phyloP scores from a whole-genome alignment of 306 rosid species.

The Lagenaria siceraria region DNA sequence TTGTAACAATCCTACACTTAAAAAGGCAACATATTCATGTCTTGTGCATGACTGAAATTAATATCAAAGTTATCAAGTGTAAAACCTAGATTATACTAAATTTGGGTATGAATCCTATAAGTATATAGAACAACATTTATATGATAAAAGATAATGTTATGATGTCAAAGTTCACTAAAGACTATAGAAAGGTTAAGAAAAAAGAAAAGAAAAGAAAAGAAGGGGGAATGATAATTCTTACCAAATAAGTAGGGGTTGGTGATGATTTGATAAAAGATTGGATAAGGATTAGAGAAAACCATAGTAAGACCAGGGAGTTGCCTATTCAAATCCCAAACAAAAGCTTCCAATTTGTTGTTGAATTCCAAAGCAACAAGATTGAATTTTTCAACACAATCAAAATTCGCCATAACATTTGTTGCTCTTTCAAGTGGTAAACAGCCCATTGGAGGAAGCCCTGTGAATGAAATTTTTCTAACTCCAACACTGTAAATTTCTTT shows the following conservation, averaged over 20 bases:
- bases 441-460: constrained; percentile 77
- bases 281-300: constrained; percentile 8
- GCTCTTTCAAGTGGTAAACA: constrained; percentile 75
- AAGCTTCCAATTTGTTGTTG: constrained; percentile 21
- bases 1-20: no score
- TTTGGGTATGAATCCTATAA: no score
- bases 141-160: no score
- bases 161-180: not conserved
- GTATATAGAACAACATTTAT: no score
- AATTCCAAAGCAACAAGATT: constrained; percentile 32
- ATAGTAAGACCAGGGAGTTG: constrained; percentile 24
- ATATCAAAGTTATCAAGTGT: no score
- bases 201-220: not conserved
- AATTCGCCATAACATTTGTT: constrained; percentile 15
- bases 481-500: constrained; percentile 38
- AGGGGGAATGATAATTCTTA: not conserved
- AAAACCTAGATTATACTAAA: no score
- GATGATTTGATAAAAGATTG: constrained; percentile 13
- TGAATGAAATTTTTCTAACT: constrained; percentile 40
- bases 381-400: constrained; percentile 21
- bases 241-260: constrained; percentile 26
- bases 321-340: constrained; percentile 16
- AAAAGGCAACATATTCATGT: no score
- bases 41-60: no score
- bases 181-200: no score